A percentile compares a stretch with the other conserved stretches of the same genome.
Conservation (phyloP, 2,329 filamentous ascomycete genomes). For the Trichoderma endophyticum region DNA sequence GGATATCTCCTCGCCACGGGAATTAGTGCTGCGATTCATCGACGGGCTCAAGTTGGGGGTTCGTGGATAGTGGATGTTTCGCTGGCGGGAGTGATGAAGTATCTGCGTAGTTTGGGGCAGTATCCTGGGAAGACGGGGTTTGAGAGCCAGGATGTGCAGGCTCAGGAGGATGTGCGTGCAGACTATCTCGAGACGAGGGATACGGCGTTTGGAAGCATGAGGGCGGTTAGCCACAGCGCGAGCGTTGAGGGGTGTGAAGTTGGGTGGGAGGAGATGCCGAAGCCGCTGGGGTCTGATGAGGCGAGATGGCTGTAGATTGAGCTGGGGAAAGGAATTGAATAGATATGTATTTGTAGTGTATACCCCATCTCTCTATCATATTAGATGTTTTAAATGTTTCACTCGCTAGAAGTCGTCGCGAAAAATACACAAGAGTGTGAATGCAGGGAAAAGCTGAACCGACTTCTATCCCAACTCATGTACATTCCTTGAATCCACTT, state of each 20-base stretch:
- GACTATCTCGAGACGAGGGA: constrained; percentile 43
- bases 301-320: constrained; percentile 36
- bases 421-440: not conserved
- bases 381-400: not conserved
- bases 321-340: not conserved
- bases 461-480: not conserved
- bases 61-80: constrained; percentile 54
- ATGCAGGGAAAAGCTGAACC: not conserved
- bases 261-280: constrained; percentile 52
- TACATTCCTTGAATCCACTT: not conserved
- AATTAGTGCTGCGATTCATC: constrained; percentile 49
- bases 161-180: constrained; percentile 26
- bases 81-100: constrained; percentile 54
- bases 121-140: constrained; percentile 45
- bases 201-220: constrained; percentile 46
- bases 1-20: constrained; percentile 56
- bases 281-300: constrained; percentile 45
- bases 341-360: not conserved
- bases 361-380: not conserved
- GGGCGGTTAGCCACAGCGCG: constrained; percentile 47
- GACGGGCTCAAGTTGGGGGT: constrained; percentile 29
- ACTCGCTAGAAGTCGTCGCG: not conserved
- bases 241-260: constrained; percentile 42
- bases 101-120: constrained; percentile 53
- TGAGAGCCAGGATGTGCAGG: constrained; percentile 34